These are phyloP conservation scores for Aureobasidium namibiae DNA, from an alignment of 2,329 filamentous ascomycete species.

Conservation along the genomic window DNA sequence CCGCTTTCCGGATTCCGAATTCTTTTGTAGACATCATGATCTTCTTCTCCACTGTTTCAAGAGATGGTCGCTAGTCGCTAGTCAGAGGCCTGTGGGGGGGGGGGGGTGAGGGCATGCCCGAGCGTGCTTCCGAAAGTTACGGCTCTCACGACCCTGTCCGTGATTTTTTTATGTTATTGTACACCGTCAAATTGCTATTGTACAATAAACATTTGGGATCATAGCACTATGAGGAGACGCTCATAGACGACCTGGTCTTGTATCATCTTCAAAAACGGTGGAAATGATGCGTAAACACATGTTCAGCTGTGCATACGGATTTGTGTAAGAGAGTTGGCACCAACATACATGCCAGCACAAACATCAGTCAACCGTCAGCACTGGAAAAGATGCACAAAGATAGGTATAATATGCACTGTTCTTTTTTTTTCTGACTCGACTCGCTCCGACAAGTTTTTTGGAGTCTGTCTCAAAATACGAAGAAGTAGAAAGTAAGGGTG, in stretches of 20 bases:
- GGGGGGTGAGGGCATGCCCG: neutral
- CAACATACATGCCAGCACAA: neutral
- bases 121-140: neutral
- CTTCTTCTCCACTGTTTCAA: too few relatives aligned
- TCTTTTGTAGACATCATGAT: too few relatives aligned
- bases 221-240: neutral
- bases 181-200: neutral
- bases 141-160: neutral
- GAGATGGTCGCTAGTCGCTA: too few relatives aligned
- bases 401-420: neutral
- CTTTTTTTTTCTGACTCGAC: neutral
- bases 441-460: neutral
- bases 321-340: neutral
- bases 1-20: too few relatives aligned
- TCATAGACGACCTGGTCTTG: too few relatives aligned
- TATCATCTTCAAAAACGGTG: too few relatives aligned
- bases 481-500: conserved; percentile 1
- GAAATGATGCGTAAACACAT: too few relatives aligned
- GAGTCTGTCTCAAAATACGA: conserved; percentile 2
- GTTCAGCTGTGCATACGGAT: neutral
- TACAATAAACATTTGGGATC: too few relatives aligned
- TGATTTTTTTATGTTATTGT: neutral
- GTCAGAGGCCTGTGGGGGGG: neutral
- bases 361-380: too few relatives aligned
- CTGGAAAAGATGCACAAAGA: too few relatives aligned